A percentile compares a stretch with the other conserved stretches of the same genome.
Conservation (phyloP, 441 rosid species). For the Mallotus repandus region DNA sequence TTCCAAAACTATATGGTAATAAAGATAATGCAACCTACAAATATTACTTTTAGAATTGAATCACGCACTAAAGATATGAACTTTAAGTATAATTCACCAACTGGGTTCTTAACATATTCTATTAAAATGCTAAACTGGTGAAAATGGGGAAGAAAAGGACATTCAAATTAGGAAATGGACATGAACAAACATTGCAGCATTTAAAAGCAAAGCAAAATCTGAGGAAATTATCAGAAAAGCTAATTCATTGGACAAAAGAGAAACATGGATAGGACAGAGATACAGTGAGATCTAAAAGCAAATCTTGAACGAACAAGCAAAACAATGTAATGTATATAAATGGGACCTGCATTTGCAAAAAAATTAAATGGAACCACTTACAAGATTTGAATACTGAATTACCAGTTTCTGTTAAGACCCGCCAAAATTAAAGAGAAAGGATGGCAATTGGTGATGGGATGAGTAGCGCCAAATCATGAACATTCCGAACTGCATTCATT, state of each 20-base stretch:
- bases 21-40: neutral
- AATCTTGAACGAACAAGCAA: neutral
- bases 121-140: neutral
- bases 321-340: too few species aligned
- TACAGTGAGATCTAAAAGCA: slow-evolving; percentile 4
- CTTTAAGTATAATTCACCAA: neutral
- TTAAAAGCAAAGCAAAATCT: neutral
- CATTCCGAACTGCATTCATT: neutral
- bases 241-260: neutral
- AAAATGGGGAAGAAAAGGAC: neutral
- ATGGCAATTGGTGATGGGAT: neutral
- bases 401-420: neutral
- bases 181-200: neutral
- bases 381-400: slow-evolving; percentile 1
- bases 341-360: neutral
- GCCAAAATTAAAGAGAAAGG: slow-evolving; percentile 6
- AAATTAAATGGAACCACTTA: neutral
- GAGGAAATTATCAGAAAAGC: neutral
- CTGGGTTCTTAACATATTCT: neutral
- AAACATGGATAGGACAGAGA: neutral
- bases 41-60: too few species aligned
- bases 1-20: neutral
- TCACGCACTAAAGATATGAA: neutral
- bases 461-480: neutral
- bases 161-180: neutral